A percentile compares a stretch with the other conserved stretches of the same genome.
Conservation (phyloP, 1,284 basidiomycete genomes). For the Agaricales sp. region DNA sequence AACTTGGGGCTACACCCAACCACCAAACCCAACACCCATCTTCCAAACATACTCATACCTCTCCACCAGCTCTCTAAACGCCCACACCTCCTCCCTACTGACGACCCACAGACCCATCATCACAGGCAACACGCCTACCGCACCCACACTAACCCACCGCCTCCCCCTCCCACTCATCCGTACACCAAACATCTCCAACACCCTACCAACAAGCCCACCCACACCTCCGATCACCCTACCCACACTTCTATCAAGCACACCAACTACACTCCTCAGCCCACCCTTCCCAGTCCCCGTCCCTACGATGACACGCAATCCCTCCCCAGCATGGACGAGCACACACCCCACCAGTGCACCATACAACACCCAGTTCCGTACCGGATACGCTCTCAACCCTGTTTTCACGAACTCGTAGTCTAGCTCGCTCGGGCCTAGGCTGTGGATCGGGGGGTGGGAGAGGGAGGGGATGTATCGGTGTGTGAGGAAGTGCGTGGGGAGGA, state of each 20-base stretch:
- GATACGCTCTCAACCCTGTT: conserved; percentile 48
- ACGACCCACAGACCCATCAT: neutral
- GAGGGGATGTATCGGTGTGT: conserved; percentile 49
- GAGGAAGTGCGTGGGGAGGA: conserved; percentile 54
- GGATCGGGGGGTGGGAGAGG: conserved; percentile 32
- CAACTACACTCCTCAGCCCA: neutral
- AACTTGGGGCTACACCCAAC: too few species aligned
- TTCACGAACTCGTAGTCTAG: conserved; percentile 72
- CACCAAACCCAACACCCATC: too few species aligned
- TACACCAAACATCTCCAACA: too few species aligned
- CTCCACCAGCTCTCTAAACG: neutral
- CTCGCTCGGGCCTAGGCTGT: conserved; percentile 54
- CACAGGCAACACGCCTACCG: neutral
- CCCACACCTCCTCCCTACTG: neutral
- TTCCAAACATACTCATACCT: too few species aligned
- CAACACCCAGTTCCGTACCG: conserved; percentile 44
- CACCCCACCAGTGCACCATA: conserved; percentile 42
- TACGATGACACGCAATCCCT: neutral
- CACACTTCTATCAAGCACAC: too few species aligned
- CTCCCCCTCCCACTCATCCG: too few species aligned
- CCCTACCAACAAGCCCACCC: too few species aligned
- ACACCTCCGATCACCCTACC: too few species aligned
- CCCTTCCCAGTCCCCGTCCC: neutral
- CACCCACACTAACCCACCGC: too few species aligned
- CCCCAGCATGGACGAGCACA: neutral